These are phyloP conservation scores for Suillus lakei DNA, from an alignment of 768 basidiomycete genomes.

Conservation along the genomic window DNA sequence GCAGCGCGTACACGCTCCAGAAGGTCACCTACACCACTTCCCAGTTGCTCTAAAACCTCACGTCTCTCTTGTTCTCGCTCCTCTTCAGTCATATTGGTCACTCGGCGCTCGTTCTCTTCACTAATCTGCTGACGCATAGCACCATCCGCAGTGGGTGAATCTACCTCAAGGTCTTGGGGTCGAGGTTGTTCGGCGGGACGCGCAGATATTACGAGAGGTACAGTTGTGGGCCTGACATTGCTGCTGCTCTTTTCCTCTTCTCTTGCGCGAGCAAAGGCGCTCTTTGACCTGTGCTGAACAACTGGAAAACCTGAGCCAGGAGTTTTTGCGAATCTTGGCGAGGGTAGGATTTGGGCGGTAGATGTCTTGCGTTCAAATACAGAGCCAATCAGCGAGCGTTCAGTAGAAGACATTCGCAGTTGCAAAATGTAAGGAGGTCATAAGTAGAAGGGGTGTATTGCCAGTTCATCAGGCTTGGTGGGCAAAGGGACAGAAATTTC, in stretches of 20 bases:
- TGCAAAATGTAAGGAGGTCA: conserved; percentile 1
- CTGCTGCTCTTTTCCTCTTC: conserved; percentile 37
- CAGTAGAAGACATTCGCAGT: conserved; percentile 25
- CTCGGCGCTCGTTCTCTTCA: conserved; percentile 64
- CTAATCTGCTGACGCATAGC: conserved; percentile 63
- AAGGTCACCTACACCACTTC: conserved; percentile 64
- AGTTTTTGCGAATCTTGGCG: conserved; percentile 22
- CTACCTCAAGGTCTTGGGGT: background rate
- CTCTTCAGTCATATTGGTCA: conserved; percentile 71
- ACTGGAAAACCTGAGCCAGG: conserved; percentile 60
- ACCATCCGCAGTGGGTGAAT: conserved; percentile 27
- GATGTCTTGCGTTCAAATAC: conserved; percentile 47
- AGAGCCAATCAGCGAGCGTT: conserved; percentile 45
- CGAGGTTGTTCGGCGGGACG: background rate
- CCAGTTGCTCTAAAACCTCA: conserved; percentile 76
- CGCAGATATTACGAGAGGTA: conserved; percentile 35
- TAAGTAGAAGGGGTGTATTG: background rate
- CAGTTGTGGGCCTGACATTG: conserved; percentile 14
- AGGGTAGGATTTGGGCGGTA: conserved; percentile 26
- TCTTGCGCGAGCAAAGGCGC: conserved; percentile 59
- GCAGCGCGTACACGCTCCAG: conserved; percentile 58
- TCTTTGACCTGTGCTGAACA: conserved; percentile 66
- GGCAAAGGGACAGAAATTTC: conserved; percentile 13
- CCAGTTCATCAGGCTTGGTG: background rate
- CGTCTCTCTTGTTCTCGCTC: conserved; percentile 68